phyloP scores from a whole-genome alignment of 1,139 yeast species.

The Pichiaceae sp. region DNA sequence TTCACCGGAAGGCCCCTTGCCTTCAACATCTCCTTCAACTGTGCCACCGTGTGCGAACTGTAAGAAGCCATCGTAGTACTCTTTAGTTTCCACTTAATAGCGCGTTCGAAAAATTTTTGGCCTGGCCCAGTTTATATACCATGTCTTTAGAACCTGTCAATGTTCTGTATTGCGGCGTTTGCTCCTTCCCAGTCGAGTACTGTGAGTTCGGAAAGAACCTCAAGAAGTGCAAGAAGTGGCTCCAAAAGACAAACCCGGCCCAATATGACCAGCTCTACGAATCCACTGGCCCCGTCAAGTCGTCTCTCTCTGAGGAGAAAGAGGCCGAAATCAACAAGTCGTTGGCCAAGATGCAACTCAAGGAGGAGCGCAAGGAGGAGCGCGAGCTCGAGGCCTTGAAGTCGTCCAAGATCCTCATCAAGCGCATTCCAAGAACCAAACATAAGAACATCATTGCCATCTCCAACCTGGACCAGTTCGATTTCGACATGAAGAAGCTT shows the following conservation, averaged over 20 bases:
- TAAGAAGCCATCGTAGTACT: slow-evolving; percentile 22
- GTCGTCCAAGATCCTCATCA: slow-evolving; percentile 71
- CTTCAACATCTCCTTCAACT: slow-evolving; percentile 72
- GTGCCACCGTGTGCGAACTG: slow-evolving; percentile 66
- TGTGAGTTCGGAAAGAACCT: slow-evolving; percentile 86
- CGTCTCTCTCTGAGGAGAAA: slow-evolving; percentile 59
- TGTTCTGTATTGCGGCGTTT: slow-evolving; percentile 70
- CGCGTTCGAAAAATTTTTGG: not conserved
- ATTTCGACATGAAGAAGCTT: slow-evolving; percentile 80
- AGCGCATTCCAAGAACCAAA: slow-evolving; percentile 85
- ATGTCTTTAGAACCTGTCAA: slow-evolving; percentile 27
- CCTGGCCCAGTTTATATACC: not conserved
- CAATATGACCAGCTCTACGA: slow-evolving; percentile 55
- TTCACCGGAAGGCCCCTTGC: slow-evolving; percentile 57
- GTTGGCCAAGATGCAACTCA: slow-evolving; percentile 75
- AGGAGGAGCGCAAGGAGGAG: slow-evolving; percentile 83
- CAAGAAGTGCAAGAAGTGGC: slow-evolving; percentile 82
- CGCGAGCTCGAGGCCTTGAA: slow-evolving; percentile 74
- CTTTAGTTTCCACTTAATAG: not conserved
- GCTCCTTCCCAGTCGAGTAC: slow-evolving; percentile 85
- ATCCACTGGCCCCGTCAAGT: slow-evolving; percentile 34
- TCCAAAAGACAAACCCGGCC: slow-evolving; percentile 48
- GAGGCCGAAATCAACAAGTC: slow-evolving; percentile 79
- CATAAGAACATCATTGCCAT: slow-evolving; percentile 83
- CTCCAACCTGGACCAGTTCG: slow-evolving; percentile 73